These are phyloP conservation scores for Ogataea hybrid DNA, from an alignment of 1,139 yeast species.

Conservation along the genomic window DNA sequence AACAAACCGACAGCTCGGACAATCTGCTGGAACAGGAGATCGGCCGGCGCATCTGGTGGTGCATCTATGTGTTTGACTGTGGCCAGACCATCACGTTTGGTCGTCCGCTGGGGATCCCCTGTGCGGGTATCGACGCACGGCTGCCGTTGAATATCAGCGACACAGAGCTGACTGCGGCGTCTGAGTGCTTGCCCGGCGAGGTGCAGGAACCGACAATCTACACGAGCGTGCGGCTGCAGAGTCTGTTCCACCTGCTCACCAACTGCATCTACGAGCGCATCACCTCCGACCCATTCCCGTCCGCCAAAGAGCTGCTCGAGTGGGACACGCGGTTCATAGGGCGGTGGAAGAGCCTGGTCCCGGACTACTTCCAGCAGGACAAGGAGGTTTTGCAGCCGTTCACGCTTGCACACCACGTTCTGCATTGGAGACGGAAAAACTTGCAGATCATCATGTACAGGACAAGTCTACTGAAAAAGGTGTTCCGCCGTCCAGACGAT, in stretches of 20 bases:
- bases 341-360: constrained; percentile 11
- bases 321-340: constrained; percentile 14
- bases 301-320: constrained; percentile 12
- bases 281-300: constrained; percentile 17
- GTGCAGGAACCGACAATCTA: constrained; percentile 12
- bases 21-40: constrained; percentile 10
- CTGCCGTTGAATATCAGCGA: constrained; percentile 14
- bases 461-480: constrained; percentile 10
- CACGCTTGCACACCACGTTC: constrained; percentile 11
- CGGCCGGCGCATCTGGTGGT: constrained; percentile 18
- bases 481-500: neutral
- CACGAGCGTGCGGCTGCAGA: constrained; percentile 13
- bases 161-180: constrained; percentile 9
- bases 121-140: constrained; percentile 14
- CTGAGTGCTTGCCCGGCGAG: constrained; percentile 2
- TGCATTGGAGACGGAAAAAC: constrained; percentile 15
- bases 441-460: constrained; percentile 17
- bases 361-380: constrained; percentile 9
- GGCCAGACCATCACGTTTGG: constrained; percentile 20
- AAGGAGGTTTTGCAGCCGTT: constrained; percentile 13
- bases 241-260: constrained; percentile 15
- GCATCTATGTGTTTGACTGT: constrained; percentile 17
- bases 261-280: constrained; percentile 17
- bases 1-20: constrained; percentile 12
- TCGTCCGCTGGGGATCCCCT: constrained; percentile 18